Percentiles rank a stretch among this genome's conserved stretches.
These are phyloP conservation scores for Hibiscus mutabilis DNA, from an alignment of 345 rosid genomes.

Conservation along the genomic window DNA sequence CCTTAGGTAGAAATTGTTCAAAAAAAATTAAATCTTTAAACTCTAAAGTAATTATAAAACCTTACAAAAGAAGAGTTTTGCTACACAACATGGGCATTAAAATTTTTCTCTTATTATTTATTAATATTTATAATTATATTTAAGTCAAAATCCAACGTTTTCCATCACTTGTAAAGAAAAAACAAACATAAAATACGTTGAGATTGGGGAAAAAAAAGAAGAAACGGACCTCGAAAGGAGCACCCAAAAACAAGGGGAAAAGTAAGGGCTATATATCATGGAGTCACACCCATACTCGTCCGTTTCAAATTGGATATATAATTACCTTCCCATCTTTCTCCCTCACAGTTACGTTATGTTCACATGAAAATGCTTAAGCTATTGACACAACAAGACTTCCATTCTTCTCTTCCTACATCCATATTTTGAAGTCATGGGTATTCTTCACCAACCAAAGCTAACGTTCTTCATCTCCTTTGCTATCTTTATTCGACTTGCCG, in stretches of 20 bases:
- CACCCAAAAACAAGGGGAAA: constrained; percentile 17
- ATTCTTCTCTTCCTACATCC: background rate
- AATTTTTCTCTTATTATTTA: no score
- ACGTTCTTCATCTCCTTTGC: constrained; percentile 10
- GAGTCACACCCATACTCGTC: constrained; percentile 4
- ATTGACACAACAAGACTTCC: background rate
- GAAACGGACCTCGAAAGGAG: constrained; percentile 11
- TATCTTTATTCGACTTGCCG: constrained; percentile 20
- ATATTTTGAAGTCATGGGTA: background rate
- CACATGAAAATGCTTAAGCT: background rate
- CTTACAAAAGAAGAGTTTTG: no score
- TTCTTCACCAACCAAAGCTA: background rate
- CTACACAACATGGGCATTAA: no score
- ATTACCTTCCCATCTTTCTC: background rate
- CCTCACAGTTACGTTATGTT: background rate
- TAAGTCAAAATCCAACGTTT: no score
- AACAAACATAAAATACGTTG: no score
- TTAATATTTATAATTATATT: no score
- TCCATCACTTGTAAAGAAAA: no score
- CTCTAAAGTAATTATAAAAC: no score
- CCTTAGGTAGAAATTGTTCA: no score
- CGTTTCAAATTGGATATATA: constrained; percentile 13
- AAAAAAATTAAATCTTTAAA: no score
- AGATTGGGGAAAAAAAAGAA: no score
- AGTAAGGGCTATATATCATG: constrained; percentile 12